Conservation (phyloP, 2,329 filamentous ascomycete genomes). For the Fusarium sp. region DNA sequence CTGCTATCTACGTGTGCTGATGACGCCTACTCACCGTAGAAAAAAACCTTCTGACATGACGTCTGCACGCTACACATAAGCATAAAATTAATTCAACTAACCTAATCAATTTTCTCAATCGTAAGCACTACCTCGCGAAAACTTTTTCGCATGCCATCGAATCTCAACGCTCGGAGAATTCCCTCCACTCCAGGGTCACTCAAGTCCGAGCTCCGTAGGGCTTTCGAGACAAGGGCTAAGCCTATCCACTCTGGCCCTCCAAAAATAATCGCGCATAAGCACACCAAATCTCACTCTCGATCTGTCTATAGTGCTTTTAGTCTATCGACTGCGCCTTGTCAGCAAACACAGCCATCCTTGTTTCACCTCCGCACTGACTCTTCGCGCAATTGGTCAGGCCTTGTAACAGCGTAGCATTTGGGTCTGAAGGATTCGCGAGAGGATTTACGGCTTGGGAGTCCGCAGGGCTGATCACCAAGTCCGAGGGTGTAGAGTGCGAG, state of each 20-base stretch:
- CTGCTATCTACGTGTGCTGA: no score
- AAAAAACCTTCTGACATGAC: background rate
- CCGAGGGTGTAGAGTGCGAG: constrained; percentile 15
- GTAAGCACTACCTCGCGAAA: background rate
- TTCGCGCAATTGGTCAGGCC: background rate
- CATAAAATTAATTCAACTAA: no score
- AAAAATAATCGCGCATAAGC: background rate
- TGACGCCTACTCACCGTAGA: background rate
- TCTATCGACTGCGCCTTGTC: constrained; percentile 6
- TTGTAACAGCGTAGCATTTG: background rate
- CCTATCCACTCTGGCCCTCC: background rate
- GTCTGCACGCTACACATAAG: background rate
- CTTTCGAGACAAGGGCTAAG: background rate
- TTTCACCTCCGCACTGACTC: background rate
- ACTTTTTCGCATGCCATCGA: background rate
- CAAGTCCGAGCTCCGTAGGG: constrained; percentile 24
- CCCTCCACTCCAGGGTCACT: background rate
- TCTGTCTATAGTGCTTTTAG: background rate
- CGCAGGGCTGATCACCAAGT: constrained; percentile 17
- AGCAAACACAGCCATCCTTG: constrained; percentile 4
- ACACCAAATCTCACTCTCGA: accelerated
- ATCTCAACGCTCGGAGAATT: background rate
- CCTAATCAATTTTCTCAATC: no score
- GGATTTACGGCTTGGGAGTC: background rate
- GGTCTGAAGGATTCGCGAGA: background rate